These are phyloP conservation scores for Phlebopus sp. DNA, from an alignment of 1,284 basidiomycete species.

Conservation along the genomic window DNA sequence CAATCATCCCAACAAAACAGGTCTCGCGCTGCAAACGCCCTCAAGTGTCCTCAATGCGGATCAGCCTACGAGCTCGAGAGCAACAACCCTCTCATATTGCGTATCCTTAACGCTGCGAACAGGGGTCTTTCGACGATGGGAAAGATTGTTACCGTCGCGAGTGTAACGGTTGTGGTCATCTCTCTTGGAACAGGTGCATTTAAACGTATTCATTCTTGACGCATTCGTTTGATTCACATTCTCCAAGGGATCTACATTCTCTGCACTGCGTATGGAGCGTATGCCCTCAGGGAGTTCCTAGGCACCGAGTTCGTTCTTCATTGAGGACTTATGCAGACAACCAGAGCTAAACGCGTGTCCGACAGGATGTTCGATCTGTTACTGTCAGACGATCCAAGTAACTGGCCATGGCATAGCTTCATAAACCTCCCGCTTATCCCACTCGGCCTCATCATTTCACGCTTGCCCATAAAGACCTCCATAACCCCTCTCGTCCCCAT, in stretches of 20 bases:
- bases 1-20: constrained; percentile 57
- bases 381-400: constrained; percentile 58
- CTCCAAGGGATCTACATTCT: constrained; percentile 57
- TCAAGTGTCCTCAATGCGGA: constrained; percentile 78
- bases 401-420: constrained; percentile 71
- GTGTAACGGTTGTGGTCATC: constrained; percentile 42
- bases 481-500: constrained; percentile 51
- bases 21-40: constrained; percentile 52
- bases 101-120: constrained; percentile 49
- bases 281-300: constrained; percentile 65
- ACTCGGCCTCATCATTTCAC: constrained; percentile 53
- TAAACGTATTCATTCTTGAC: neutral
- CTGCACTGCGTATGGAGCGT: constrained; percentile 66
- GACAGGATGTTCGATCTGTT: constrained; percentile 57
- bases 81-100: constrained; percentile 51
- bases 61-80: constrained; percentile 64
- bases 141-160: constrained; percentile 46
- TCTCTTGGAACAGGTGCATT: constrained; percentile 41
- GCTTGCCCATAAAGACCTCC: constrained; percentile 48
- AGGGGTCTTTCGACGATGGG: constrained; percentile 47
- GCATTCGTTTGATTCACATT: neutral
- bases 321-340: neutral
- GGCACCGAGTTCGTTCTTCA: constrained; percentile 55
- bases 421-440: constrained; percentile 68
- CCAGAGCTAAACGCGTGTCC: neutral